Conservation (phyloP, 2,329 filamentous ascomycete species). For the Cryoendolithus antarcticus region DNA sequence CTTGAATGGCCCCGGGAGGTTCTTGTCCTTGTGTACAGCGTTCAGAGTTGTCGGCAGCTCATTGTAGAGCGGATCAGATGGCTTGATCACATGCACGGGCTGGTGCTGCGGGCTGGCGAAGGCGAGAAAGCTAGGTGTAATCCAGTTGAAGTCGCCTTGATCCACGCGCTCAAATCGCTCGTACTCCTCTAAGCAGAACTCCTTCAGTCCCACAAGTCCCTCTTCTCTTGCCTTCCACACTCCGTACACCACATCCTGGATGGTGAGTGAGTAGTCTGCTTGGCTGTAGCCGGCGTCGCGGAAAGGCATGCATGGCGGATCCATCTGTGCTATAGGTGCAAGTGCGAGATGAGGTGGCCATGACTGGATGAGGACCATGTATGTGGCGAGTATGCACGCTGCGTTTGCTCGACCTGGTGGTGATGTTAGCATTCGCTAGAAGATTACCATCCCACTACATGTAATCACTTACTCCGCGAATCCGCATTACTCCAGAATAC, state of each 20-base stretch:
- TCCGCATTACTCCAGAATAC: slow-evolving; percentile 95
- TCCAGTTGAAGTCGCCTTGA: slow-evolving; percentile 99
- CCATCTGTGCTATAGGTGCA: slow-evolving; percentile 89
- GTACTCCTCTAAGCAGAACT: slow-evolving; percentile 95
- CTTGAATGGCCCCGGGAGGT: slow-evolving; percentile 78
- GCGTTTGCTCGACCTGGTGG: slow-evolving; percentile 71
- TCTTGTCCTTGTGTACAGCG: slow-evolving; percentile 53
- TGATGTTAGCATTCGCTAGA: slow-evolving; percentile 14
- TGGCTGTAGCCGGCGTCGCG: slow-evolving; percentile 96
- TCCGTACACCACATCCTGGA: slow-evolving; percentile 95
- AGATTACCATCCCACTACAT: background rate
- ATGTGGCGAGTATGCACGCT: slow-evolving; percentile 87
- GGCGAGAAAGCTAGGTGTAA: slow-evolving; percentile 86
- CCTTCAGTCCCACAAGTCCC: slow-evolving; percentile 76
- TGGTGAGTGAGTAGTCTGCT: slow-evolving; percentile 87
- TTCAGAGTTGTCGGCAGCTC: slow-evolving; percentile 64
- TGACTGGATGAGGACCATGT: slow-evolving; percentile 96
- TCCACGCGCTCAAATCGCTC: slow-evolving; percentile 92
- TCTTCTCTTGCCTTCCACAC: slow-evolving; percentile 99
- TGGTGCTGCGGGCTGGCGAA: slow-evolving; percentile 89
- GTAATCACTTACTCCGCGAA: slow-evolving; percentile 58
- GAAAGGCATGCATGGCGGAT: slow-evolving; percentile 97
- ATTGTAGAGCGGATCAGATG: slow-evolving; percentile 60
- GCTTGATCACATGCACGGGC: slow-evolving; percentile 59
- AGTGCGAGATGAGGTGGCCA: slow-evolving; percentile 95